Percentiles rank a stretch among this genome's conserved stretches.
phyloP scores from a whole-genome alignment of 2,329 filamentous ascomycete species.

The Colletotrichum orchidophilum region DNA sequence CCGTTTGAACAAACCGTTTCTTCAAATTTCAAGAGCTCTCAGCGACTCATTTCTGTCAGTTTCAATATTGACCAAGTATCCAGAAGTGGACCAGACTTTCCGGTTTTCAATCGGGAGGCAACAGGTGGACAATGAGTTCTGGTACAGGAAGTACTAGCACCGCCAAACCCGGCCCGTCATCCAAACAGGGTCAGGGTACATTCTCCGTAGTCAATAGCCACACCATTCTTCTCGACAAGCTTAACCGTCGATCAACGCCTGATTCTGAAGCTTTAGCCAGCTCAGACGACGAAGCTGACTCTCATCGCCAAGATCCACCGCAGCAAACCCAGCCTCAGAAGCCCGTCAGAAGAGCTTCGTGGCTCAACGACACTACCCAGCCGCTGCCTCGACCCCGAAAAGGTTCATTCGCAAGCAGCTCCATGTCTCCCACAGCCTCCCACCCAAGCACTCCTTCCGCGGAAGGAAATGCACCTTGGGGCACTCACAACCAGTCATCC shows the following conservation, averaged over 20 bases:
- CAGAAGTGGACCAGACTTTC: constrained; percentile 2
- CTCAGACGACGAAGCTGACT: constrained; percentile 89
- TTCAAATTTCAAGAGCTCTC: neutral
- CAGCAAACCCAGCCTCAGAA: constrained; percentile 64
- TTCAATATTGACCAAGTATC: neutral
- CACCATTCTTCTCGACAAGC: constrained; percentile 76
- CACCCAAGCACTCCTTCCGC: constrained; percentile 83
- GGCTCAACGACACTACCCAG: constrained; percentile 85
- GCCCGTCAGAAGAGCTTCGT: constrained; percentile 78
- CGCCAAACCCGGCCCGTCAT: constrained; percentile 58
- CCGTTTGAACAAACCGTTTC: constrained; percentile 14
- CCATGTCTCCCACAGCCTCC: constrained; percentile 82
- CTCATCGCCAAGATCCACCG: constrained; percentile 63
- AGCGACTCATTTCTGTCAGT: neutral
- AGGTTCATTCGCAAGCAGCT: constrained; percentile 77
- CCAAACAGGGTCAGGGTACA: constrained; percentile 61
- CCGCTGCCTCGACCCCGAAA: constrained; percentile 72
- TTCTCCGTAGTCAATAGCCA: constrained; percentile 64
- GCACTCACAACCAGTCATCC: constrained; percentile 59
- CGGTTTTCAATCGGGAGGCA: neutral
- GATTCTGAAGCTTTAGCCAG: constrained; percentile 94
- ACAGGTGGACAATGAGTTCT: constrained; percentile 58
- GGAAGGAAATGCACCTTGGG: constrained; percentile 61
- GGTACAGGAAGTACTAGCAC: constrained; percentile 40
- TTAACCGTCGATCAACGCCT: constrained; percentile 84